phyloP scores from a whole-genome alignment of 345 rosid species.

The Triadica sebifera region DNA sequence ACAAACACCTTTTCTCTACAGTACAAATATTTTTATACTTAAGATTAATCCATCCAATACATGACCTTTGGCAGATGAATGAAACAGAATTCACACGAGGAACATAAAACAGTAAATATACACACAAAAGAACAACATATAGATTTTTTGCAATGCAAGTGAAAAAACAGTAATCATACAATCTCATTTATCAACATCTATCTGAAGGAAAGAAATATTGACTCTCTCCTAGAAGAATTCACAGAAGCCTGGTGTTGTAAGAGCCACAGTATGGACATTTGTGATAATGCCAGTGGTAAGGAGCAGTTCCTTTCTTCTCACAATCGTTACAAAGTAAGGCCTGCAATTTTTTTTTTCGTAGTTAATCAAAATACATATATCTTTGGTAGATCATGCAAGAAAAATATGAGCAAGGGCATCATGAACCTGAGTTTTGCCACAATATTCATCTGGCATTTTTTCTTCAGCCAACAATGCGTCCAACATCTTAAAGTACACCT shows the following conservation, averaged over 20 bases:
- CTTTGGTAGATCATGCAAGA: neutral
- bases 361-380: neutral
- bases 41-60: too few relatives aligned
- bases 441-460: conserved; percentile 63
- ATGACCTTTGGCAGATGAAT: too few relatives aligned
- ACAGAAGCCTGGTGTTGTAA: conserved; percentile 62
- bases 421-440: conserved; percentile 64
- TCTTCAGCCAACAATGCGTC: conserved; percentile 73
- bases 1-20: too few relatives aligned
- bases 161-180: neutral
- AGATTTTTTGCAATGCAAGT: neutral
- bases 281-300: conserved; percentile 67
- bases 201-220: conserved; percentile 11
- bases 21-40: too few relatives aligned
- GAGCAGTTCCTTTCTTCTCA: conserved; percentile 57
- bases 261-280: conserved; percentile 60
- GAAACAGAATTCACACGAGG: too few relatives aligned
- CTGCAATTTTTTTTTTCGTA: conserved; percentile 30
- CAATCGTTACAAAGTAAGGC: conserved; percentile 69
- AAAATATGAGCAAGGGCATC: conserved; percentile 2
- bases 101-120: too few relatives aligned
- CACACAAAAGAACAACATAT: too few relatives aligned
- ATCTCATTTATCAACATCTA: neutral
- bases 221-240: conserved; percentile 18
- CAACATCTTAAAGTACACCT: conserved; percentile 83